Conservation (phyloP, 2,329 filamentous ascomycete genomes). For the Aureobasidium uvarum region DNA sequence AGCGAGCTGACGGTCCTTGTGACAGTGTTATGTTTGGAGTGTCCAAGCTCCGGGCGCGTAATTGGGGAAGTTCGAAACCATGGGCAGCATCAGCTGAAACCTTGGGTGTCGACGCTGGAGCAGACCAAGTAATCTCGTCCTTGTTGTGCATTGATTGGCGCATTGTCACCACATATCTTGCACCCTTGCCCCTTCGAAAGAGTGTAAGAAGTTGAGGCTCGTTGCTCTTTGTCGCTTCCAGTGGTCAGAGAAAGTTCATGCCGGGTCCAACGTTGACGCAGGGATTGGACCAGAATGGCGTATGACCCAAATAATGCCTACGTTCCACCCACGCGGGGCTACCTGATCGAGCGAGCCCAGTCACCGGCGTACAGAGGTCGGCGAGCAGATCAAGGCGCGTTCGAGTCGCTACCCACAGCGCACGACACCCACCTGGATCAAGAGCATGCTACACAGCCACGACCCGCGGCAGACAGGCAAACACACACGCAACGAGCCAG, state of each 20-base stretch:
- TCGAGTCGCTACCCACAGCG: neutral
- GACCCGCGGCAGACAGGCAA: slow-evolving; percentile 28
- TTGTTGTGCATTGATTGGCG: slow-evolving; percentile 9
- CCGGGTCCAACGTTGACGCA: slow-evolving; percentile 10
- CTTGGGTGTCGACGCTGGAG: slow-evolving; percentile 1
- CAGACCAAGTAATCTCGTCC: slow-evolving; percentile 5
- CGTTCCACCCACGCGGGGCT: slow-evolving; percentile 39
- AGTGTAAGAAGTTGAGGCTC: neutral
- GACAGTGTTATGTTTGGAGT: neutral
- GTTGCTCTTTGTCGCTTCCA: neutral
- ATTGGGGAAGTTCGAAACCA: slow-evolving; percentile 10
- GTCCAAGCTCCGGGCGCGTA: slow-evolving; percentile 20
- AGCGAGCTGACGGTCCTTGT: neutral
- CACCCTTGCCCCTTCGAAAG: neutral
- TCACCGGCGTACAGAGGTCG: slow-evolving; percentile 32
- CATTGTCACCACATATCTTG: neutral
- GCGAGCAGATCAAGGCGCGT: slow-evolving; percentile 28
- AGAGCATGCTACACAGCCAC: neutral
- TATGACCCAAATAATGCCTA: slow-evolving; percentile 42
- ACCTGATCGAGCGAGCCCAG: slow-evolving; percentile 36
- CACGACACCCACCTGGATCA: neutral
- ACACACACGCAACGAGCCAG: slow-evolving; percentile 32
- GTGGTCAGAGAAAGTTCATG: slow-evolving; percentile 3
- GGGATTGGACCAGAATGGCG: slow-evolving; percentile 37
- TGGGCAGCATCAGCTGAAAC: slow-evolving; percentile 12